These are phyloP conservation scores for Mollisia scopiformis DNA, from an alignment of 2,329 filamentous ascomycete species.

Conservation along the genomic window DNA sequence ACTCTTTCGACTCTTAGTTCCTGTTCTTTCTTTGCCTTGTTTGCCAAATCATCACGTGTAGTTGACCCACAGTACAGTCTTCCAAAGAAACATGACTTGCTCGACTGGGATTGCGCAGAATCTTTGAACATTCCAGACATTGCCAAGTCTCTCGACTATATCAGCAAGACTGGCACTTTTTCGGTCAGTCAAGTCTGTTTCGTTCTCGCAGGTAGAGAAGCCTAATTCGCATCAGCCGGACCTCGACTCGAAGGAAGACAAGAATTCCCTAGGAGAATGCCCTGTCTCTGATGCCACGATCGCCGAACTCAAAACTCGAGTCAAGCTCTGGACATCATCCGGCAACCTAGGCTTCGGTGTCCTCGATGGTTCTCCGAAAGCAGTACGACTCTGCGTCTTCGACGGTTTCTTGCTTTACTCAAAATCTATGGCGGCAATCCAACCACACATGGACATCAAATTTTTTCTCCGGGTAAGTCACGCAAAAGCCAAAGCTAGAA, in stretches of 20 bases:
- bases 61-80: conserved; percentile 45
- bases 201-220: conserved; percentile 10
- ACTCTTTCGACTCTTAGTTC: background rate
- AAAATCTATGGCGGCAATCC: conserved; percentile 51
- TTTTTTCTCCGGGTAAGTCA: conserved; percentile 77
- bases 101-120: conserved; percentile 91
- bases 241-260: conserved; percentile 61
- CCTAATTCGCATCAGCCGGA: conserved; percentile 44
- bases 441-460: conserved; percentile 70
- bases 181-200: conserved; percentile 51
- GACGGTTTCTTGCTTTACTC: conserved; percentile 90
- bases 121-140: conserved; percentile 75
- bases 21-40: background rate
- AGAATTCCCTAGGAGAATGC: conserved; percentile 60
- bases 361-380: conserved; percentile 12
- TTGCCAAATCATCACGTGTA: background rate
- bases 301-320: conserved; percentile 47
- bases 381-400: conserved; percentile 65
- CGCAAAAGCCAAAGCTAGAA: conserved; percentile 62
- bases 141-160: conserved; percentile 67
- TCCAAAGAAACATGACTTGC: conserved; percentile 60
- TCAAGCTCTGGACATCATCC: conserved; percentile 49
- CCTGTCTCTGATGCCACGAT: conserved; percentile 55
- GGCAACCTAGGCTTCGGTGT: conserved; percentile 49
- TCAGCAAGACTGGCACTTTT: conserved; percentile 68